phyloP scores from a whole-genome alignment of 1,284 basidiomycete genomes.

The Rhodotorula sp. region DNA sequence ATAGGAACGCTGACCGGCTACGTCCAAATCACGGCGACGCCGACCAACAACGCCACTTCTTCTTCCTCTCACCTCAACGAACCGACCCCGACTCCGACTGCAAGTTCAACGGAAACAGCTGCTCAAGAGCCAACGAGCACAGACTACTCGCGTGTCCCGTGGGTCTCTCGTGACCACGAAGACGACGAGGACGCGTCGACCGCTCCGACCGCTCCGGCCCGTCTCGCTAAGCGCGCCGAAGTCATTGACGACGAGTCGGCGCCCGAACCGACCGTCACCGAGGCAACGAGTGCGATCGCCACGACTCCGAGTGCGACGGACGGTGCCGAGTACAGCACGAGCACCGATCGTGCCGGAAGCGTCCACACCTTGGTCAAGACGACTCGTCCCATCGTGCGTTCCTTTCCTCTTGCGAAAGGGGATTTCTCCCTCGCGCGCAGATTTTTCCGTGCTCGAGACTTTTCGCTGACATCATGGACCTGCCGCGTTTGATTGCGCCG shows the following conservation, averaged over 20 bases:
- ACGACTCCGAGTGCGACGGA: not conserved
- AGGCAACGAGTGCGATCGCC: constrained; percentile 9
- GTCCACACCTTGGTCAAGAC: constrained; percentile 34
- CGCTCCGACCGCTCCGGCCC: not conserved
- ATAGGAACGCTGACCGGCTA: constrained; percentile 3
- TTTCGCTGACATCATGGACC: not conserved
- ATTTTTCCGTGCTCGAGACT: not conserved
- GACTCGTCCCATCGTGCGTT: constrained; percentile 34
- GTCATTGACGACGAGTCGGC: constrained; percentile 17
- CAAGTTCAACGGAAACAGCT: not conserved
- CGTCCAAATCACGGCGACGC: constrained; percentile 1
- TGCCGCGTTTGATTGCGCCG: no score
- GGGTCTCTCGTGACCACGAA: not conserved
- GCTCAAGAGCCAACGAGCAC: not conserved
- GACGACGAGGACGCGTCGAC: no score
- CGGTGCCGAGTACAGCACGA: constrained; percentile 15
- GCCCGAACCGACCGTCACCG: constrained; percentile 16
- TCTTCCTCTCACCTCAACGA: no score
- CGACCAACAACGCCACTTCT: not conserved
- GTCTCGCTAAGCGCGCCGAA: not conserved
- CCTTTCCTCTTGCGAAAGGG: not conserved
- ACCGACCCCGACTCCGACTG: not conserved
- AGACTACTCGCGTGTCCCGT: not conserved
- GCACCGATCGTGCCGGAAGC: constrained; percentile 9
- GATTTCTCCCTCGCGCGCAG: not conserved